These are phyloP conservation scores for Flaveria trinervia DNA, from an alignment of 129 eudicot species.

Conservation along the genomic window DNA sequence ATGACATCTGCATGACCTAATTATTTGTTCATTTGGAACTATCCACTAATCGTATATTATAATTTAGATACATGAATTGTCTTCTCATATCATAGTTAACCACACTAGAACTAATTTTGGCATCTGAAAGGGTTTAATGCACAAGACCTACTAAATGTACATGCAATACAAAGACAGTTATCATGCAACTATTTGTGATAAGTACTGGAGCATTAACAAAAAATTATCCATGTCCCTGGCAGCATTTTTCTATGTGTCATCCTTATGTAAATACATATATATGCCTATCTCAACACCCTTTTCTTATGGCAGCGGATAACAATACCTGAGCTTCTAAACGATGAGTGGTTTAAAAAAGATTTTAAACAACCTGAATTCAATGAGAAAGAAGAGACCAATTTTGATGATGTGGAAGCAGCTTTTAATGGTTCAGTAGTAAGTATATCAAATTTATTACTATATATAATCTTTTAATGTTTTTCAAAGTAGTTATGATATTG, in stretches of 20 bases:
- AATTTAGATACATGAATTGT: too few relatives aligned
- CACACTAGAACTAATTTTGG: too few relatives aligned
- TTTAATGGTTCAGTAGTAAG: constrained; percentile 83
- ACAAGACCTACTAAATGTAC: too few relatives aligned
- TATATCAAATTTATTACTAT: constrained; percentile 11
- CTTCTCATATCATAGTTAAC: too few relatives aligned
- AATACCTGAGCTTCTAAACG: constrained; percentile 65
- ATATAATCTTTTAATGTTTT: too few relatives aligned
- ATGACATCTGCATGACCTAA: too few relatives aligned
- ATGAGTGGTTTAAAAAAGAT: constrained; percentile 86
- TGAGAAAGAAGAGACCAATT: constrained; percentile 77
- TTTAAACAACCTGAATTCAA: constrained; percentile 70
- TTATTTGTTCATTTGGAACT: too few relatives aligned
- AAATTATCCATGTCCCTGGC: neutral
- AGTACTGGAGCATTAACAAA: neutral
- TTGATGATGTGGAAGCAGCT: constrained; percentile 95
- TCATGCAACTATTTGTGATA: neutral
- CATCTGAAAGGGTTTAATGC: too few relatives aligned
- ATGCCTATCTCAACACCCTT: constrained; percentile 13
- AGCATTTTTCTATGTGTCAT: neutral
- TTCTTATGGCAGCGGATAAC: constrained; percentile 74
- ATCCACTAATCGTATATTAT: too few relatives aligned
- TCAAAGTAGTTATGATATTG: too few relatives aligned
- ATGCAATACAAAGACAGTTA: too few relatives aligned
- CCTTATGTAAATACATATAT: neutral